These are phyloP conservation scores for Naumovozyma castellii DNA, from an alignment of 805 yeast genomes.

Conservation along the genomic window DNA sequence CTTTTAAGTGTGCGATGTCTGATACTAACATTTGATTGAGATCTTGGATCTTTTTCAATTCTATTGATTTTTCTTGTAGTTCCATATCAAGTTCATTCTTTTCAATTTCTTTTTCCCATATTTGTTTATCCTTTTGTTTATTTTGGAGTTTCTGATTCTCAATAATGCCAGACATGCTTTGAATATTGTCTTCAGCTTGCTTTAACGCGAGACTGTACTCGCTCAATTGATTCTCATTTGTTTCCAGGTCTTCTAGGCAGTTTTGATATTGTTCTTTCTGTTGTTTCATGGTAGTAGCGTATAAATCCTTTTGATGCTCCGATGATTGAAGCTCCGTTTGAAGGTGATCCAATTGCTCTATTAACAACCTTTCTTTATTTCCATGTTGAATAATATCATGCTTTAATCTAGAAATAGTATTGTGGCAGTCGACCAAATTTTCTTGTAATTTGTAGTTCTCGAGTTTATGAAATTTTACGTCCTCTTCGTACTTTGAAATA, in stretches of 20 bases:
- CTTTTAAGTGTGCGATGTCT: constrained; percentile 44
- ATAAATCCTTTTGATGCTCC: constrained; percentile 45
- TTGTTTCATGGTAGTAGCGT: constrained; percentile 44
- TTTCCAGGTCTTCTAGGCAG: constrained; percentile 61
- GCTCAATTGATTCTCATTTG: constrained; percentile 60
- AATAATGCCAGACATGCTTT: constrained; percentile 42
- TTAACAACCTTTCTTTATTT: constrained; percentile 30
- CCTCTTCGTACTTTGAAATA: constrained; percentile 27
- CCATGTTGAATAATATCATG: constrained; percentile 34
- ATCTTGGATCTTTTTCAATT: constrained; percentile 41
- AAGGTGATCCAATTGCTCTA: constrained; percentile 36
- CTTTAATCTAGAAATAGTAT: constrained; percentile 36
- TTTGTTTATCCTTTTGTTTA: constrained; percentile 42
- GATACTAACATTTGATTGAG: constrained; percentile 44
- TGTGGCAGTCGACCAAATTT: constrained; percentile 40
- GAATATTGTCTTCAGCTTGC: constrained; percentile 43
- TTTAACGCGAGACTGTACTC: constrained; percentile 42
- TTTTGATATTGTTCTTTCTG: constrained; percentile 69
- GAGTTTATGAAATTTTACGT: constrained; percentile 20
- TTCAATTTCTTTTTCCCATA: constrained; percentile 45
- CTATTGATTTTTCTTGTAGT: constrained; percentile 47
- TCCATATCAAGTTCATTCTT: constrained; percentile 45
- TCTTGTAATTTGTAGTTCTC: constrained; percentile 39
- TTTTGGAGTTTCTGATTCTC: constrained; percentile 44
- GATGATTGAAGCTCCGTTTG: constrained; percentile 51